These are phyloP conservation scores for Dimargaris verticillata DNA, from an alignment of 192 early-diverging fungal species.

Conservation along the genomic window DNA sequence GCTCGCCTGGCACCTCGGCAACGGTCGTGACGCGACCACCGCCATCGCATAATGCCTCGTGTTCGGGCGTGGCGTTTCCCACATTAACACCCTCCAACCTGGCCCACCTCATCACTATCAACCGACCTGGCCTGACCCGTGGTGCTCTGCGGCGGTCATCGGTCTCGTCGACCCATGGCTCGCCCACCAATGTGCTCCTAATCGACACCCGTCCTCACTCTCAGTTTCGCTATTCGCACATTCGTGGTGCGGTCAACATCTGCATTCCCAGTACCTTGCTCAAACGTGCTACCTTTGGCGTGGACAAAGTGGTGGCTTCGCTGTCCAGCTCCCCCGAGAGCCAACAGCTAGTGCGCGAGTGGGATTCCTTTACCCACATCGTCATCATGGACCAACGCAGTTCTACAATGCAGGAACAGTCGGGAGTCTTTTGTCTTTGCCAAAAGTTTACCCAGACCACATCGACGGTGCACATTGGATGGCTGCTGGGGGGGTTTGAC, in stretches of 20 bases:
- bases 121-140: too few species aligned
- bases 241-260: not conserved
- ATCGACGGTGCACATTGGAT: constrained; percentile 2
- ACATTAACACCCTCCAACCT: not conserved
- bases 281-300: not conserved
- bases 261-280: constrained; percentile 3
- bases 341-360: not conserved
- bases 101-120: constrained; percentile 1
- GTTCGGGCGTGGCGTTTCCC: not conserved
- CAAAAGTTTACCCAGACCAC: not conserved
- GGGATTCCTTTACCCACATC: not conserved
- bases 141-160: too few species aligned
- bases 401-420: not conserved
- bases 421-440: not conserved
- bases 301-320: not conserved
- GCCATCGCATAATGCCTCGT: too few species aligned
- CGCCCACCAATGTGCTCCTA: not conserved
- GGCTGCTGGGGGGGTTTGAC: constrained; percentile 2
- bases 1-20: too few species aligned
- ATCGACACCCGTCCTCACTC: not conserved
- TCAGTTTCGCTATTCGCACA: not conserved
- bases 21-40: not conserved
- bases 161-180: not conserved
- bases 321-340: not conserved
- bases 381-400: constrained; percentile 2